Evolutionary conservation across 768 basidiomycete species (phyloP), one percentile per base, ranked within the genome.

Genomic region (Suillus placidus): DNA sequence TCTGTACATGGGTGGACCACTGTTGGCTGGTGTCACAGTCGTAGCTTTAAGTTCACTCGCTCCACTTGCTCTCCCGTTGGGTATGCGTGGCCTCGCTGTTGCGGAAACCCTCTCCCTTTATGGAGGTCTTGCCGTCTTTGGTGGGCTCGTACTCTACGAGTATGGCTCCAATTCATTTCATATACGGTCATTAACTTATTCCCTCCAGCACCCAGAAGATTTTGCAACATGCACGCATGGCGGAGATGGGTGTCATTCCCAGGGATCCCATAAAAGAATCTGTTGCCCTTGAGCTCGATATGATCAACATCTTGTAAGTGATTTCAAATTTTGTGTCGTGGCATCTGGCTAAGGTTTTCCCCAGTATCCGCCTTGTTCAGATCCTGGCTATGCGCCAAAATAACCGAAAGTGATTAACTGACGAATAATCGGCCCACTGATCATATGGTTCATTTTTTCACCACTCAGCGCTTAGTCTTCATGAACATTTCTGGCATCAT

Each of bases 121-220:
- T 69, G 94, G 94, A 55, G 94, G 94, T 60, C 83, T 95, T 37
- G 94, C 92, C 16, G 90, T 96, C 1, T 96, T 97, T 72, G 80
- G 89, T 58, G 93, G 92, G 20, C 92, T 95, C 69, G 90, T 95
- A 9, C 86, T 96, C 26, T 96, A 87, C 71, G 94, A 95, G 92
- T 93, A 73, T 71, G 89, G n/a, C 69, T 54, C 57, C 6, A 10
- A 54, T 37, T 55, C 38, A 5, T 40, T 54, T 30, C 45, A 58
- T 30, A 60, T 6, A 37, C 38, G 32, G 54, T 49, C 63, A 38
- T 37, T 66, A 52, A 34, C 16, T 20, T 20, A 32, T 32, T 12
- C 18, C 51, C 40, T 69, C 30, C 61, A 92, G 93, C 73, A 95
- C 93, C 5, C 93, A 95, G 75, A 95, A 93, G 76, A 92, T 94